These are phyloP conservation scores for Lachancea lanzarotensis DNA, from an alignment of 805 yeast genomes.

Conservation along the genomic window DNA sequence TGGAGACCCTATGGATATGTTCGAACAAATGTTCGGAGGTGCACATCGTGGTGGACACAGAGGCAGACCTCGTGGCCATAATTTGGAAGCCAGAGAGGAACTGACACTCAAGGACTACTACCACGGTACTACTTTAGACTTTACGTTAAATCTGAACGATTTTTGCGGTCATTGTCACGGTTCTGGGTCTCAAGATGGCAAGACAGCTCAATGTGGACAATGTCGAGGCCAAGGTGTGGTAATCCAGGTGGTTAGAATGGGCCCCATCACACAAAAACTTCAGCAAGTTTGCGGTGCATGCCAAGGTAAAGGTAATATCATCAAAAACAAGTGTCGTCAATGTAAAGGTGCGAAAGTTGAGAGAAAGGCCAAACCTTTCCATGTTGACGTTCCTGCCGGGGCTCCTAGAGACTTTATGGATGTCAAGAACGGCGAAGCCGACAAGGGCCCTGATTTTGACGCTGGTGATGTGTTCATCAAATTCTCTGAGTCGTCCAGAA, in stretches of 20 bases:
- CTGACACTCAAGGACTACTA: constrained; percentile 61
- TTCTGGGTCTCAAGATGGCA: constrained; percentile 77
- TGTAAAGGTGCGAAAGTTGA: constrained; percentile 70
- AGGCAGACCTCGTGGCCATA: constrained; percentile 52
- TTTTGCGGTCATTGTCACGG: constrained; percentile 77
- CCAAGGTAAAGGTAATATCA: constrained; percentile 66
- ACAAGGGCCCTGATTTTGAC: constrained; percentile 71
- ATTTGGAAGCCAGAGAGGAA: constrained; percentile 49
- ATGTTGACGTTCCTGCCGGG: constrained; percentile 65
- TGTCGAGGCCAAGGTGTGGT: constrained; percentile 76
- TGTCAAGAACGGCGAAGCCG: constrained; percentile 68
- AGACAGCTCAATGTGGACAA: constrained; percentile 51
- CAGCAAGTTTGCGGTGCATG: constrained; percentile 77
- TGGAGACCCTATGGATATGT: constrained; percentile 33
- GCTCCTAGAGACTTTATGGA: constrained; percentile 52
- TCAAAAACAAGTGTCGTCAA: constrained; percentile 54
- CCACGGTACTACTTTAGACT: constrained; percentile 57
- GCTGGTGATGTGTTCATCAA: constrained; percentile 75
- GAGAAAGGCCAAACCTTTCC: constrained; percentile 49
- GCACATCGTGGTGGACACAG: constrained; percentile 42
- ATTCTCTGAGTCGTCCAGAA: constrained; percentile 44
- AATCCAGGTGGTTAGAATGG: constrained; percentile 64
- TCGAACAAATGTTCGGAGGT: constrained; percentile 34
- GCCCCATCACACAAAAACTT: constrained; percentile 83
- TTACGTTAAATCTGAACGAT: constrained; percentile 62